Evolutionary conservation across 805 yeast genomes (phyloP).

Genomic region (Wickerhamomyces pijperi): DNA sequence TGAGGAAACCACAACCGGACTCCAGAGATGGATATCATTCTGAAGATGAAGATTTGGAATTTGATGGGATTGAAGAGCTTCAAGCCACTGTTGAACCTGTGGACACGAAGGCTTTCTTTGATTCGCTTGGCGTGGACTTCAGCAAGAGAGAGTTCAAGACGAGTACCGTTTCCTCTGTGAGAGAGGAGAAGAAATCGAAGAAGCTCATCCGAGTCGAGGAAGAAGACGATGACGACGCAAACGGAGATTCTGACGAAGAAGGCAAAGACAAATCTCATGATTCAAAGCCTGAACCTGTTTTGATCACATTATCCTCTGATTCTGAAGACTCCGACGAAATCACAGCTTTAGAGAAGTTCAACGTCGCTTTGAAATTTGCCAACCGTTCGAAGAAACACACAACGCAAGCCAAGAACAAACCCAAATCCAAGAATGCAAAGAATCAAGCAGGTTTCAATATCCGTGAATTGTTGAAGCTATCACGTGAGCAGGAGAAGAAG

Average conservation of each 20-base stretch:
- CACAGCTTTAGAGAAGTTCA: neutral
- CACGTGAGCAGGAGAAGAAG: neutral
- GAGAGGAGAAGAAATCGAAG: too few species aligned
- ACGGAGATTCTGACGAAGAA: neutral
- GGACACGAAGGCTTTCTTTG: neutral
- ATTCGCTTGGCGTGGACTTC: neutral
- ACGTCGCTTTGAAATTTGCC: neutral
- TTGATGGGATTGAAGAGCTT: neutral
- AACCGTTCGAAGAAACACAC: neutral
- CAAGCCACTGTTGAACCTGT: neutral
- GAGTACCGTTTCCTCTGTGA: too few species aligned
- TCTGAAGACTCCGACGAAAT: neutral
- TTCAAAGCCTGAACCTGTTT: neutral
- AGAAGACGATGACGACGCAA: neutral
- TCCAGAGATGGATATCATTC: neutral
- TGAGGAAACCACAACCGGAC: too few species aligned
- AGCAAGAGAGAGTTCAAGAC: neutral
- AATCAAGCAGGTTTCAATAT: neutral
- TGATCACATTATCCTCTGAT: neutral
- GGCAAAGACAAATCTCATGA: neutral
- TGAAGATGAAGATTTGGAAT: neutral
- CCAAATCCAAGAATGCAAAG: neutral
- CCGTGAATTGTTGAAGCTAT: neutral
- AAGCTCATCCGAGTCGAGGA: neutral
- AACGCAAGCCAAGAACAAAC: neutral